Conservation (phyloP, 148 eudicot genomes). For the Rhododendron mucronatum region DNA sequence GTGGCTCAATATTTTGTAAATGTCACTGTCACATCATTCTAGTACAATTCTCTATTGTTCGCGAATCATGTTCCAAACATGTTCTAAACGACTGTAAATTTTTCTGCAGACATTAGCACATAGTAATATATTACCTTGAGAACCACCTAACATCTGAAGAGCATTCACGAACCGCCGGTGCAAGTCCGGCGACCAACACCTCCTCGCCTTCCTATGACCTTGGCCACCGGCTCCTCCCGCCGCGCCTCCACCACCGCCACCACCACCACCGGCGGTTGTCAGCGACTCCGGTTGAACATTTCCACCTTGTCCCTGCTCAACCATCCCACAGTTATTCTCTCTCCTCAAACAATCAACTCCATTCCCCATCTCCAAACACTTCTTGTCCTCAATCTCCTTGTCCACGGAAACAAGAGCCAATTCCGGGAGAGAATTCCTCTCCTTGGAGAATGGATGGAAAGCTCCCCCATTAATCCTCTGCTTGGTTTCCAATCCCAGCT, state of each 20-base stretch:
- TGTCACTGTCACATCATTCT: background rate
- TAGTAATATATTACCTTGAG: conserved; percentile 61
- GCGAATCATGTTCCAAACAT: too few relatives aligned
- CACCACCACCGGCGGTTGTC: conserved; percentile 7
- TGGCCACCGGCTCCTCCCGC: conserved; percentile 21
- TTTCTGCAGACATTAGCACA: background rate
- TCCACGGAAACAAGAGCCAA: conserved; percentile 55
- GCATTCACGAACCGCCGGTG: conserved; percentile 94
- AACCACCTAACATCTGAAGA: conserved; percentile 96
- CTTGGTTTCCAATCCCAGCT: conserved; percentile 40
- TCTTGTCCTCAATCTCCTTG: conserved; percentile 50
- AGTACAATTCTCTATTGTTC: background rate
- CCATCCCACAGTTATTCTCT: background rate
- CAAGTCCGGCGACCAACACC: conserved; percentile 99
- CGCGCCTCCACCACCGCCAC: conserved; percentile 7
- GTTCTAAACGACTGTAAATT: background rate
- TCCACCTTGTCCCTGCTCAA: conserved; percentile 17
- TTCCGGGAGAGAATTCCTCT: conserved; percentile 41
- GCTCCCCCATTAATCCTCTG: conserved; percentile 64
- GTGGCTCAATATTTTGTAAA: background rate
- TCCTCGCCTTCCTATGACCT: conserved; percentile 69
- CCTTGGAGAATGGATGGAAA: conserved; percentile 75
- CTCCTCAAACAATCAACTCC: background rate
- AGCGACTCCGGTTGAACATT: conserved; percentile 17
- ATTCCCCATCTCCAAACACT: conserved; percentile 27